Evolutionary conservation across 768 basidiomycete species (phyloP), one percentile per base, ranked within the genome.

Genomic region (Butyriboletus loyo): DNA sequence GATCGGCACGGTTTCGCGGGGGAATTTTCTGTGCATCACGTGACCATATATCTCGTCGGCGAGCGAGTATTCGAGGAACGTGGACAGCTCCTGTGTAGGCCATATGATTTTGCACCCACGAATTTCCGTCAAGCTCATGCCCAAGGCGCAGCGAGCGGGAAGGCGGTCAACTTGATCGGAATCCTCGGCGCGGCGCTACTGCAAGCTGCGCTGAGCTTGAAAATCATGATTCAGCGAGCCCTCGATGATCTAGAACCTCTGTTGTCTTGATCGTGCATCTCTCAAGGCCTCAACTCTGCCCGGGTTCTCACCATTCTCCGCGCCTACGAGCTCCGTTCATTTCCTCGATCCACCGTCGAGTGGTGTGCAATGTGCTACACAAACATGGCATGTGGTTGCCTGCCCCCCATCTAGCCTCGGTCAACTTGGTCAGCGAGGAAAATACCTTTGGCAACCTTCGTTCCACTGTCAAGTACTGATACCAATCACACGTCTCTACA

Each of bases 161-260:
- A 45, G 40, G 25, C 58, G 56, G 57, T 21, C 57, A 56, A 50
- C 52, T 53, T 15, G 61, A 54, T 50, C 55, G 52, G 55, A 58
- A 54, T 54, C 55, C 50, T 58, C 49, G 50, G 55, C 45, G 37
- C 54, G 62, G 62, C 57, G 48, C 32, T 46, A 58, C 30, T 35
- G 13, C 25, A 43, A 17, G 2, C 10, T 24, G 47, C 62, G 55
- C 55, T 45, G 61, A 55, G 48, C 27, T 62, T 62, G 22, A 65
- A 62, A 50, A n/a, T 27, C 19, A 15, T 50, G 58, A 62, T 63
- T 61, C 51, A 49, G 50, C 53, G 49, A 60, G 28, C 45, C 25
- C 17, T 24, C 32, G 36, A 30, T 42, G 36, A 30, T 42, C 38
- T 30, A 4, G 17, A 6, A 21, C 50, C 34, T 34, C 22, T 39